Percentiles rank a stretch among this genome's conserved stretches.
These are phyloP conservation scores for Ilex asprella DNA, from an alignment of 257 asterid genomes.

Conservation along the genomic window DNA sequence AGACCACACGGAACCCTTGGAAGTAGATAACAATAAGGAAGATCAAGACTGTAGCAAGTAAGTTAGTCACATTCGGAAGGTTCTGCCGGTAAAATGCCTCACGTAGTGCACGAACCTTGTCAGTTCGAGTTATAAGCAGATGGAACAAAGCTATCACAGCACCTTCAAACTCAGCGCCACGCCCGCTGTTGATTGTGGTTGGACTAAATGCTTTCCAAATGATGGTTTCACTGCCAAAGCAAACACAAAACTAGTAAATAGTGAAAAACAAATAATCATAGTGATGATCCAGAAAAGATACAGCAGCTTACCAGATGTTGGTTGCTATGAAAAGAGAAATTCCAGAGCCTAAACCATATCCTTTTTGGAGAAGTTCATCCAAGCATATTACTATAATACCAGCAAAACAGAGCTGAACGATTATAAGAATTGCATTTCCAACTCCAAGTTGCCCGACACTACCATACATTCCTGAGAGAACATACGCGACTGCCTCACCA, in stretches of 20 bases:
- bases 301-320: slow-evolving; percentile 24
- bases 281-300: no score
- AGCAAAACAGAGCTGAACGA: slow-evolving; percentile 30
- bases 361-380: slow-evolving; percentile 34
- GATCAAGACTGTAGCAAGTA: slow-evolving; percentile 31
- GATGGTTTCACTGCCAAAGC: slow-evolving; percentile 25
- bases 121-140: slow-evolving; percentile 31
- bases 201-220: slow-evolving; percentile 37
- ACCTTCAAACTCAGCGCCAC: slow-evolving; percentile 37
- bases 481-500: slow-evolving; percentile 37
- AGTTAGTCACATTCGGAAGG: slow-evolving; percentile 31
- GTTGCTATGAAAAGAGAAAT: slow-evolving; percentile 35
- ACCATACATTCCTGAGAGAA: slow-evolving; percentile 33
- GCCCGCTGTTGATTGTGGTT: slow-evolving; percentile 31
- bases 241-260: background rate
- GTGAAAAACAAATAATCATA: background rate
- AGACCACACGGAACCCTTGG: slow-evolving; percentile 36
- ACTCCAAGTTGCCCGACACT: slow-evolving; percentile 33
- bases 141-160: slow-evolving; percentile 35
- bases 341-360: slow-evolving; percentile 35
- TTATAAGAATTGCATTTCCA: slow-evolving; percentile 32
- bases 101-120: slow-evolving; percentile 29
- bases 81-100: slow-evolving; percentile 35
- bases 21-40: slow-evolving; percentile 31
- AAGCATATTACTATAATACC: slow-evolving; percentile 31